Base-by-base conservation (phyloP, 2,329 filamentous ascomycete genomes). In the Exserohilum turcica region DNA sequence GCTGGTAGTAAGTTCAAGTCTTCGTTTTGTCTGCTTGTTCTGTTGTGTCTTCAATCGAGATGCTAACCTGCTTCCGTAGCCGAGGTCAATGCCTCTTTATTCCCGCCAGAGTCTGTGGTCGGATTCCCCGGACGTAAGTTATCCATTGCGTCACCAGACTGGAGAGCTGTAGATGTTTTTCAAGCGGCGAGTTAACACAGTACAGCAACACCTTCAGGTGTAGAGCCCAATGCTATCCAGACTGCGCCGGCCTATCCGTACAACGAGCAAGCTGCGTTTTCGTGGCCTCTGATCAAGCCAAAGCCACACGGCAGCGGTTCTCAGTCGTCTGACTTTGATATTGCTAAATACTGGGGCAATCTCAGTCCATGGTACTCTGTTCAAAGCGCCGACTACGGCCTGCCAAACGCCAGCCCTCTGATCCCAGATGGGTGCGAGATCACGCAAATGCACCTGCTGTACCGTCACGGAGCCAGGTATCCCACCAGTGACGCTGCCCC, bases 331-430 rank as follows among this genome's bases (percentile, higher is more conserved):
- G 43, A 48, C 7, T 68, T 71, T 40, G 66, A 71, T 19, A 68
- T 68, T 24, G 59, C 49, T 43, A 68, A 66, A 31, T 67, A 69
- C 52, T 70, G 68, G 68, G 66, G 68, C 6, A 71, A 71, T 31
- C 52, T 71, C 4, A 63, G 63, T 7, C 68, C 68, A 8, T 69
- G 67, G 67, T 68, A 68, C 45, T 68, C 65, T 21, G 48, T 71
- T 12, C 60, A 52, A 8, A 70, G 66, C 8, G 43, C 61, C 3
- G 68, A 71, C 39, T 71, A 70, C 37, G 65, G 68, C 13, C 43
- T 71, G 39, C 59, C 63, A 15, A 52, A 68, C 44, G 63, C 68
- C 1, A 61, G 50, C n/a, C 68, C 66, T 12, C 48, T 70, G 2
- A 54, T 58, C 3, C 68, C 66, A 2, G 60, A 63, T 18, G 66